Evolutionary conservation across 75 land plant species (phyloP).

Genomic region (Pinus taeda): DNA sequence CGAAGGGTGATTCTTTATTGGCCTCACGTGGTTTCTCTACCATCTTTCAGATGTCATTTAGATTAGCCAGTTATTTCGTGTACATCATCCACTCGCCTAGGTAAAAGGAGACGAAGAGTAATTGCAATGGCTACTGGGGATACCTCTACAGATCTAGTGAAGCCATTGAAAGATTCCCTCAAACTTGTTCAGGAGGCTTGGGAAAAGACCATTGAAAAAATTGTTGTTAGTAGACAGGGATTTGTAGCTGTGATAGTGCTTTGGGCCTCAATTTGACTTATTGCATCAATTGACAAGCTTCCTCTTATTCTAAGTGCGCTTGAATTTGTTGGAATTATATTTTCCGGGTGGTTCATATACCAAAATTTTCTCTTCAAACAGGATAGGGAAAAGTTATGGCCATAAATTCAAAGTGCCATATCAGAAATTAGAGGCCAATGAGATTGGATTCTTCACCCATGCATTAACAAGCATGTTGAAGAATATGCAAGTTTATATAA

Average conservation of each 20-base stretch:
- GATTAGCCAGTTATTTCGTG: not conserved
- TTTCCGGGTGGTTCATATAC: constrained; percentile 86
- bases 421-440: constrained; percentile 61
- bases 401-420: constrained; percentile 48
- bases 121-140: constrained; percentile 10
- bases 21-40: not conserved
- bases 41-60: not conserved
- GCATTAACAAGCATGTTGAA: not conserved
- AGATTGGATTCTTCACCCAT: not conserved
- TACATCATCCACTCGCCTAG: not conserved
- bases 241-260: constrained; percentile 67
- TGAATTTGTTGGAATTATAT: constrained; percentile 84
- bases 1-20: not conserved
- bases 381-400: constrained; percentile 83
- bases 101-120: constrained; percentile 4
- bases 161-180: not conserved
- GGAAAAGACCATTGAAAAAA: constrained; percentile 80
- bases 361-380: constrained; percentile 95
- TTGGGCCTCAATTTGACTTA: constrained; percentile 80
- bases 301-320: constrained; percentile 70
- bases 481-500: not conserved
- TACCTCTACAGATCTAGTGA: not conserved
- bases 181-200: constrained; percentile 28
- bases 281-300: constrained; percentile 75
- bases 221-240: constrained; percentile 78